These are phyloP conservation scores for Sistotremastrum niveocremeum DNA, from an alignment of 768 basidiomycete genomes.

Conservation along the genomic window DNA sequence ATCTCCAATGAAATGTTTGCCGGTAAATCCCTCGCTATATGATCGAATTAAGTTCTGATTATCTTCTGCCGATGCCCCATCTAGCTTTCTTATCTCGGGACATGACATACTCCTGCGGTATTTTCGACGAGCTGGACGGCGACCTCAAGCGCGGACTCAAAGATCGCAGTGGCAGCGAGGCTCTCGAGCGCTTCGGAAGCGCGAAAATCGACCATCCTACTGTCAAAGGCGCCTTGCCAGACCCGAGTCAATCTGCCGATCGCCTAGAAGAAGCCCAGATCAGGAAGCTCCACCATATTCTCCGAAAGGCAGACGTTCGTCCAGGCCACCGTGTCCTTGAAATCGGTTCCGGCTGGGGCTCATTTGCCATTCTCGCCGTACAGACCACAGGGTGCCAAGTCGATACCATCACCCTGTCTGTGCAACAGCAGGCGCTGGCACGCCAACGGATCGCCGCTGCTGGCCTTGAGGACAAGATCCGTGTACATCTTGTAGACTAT, in stretches of 20 bases:
- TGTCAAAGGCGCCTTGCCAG: not conserved
- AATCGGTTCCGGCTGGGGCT: slow-evolving; percentile 73
- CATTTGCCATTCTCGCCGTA: slow-evolving; percentile 51
- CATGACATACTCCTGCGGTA: slow-evolving; percentile 69
- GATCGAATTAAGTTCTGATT: not conserved
- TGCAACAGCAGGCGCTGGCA: slow-evolving; percentile 48
- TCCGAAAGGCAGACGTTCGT: slow-evolving; percentile 47
- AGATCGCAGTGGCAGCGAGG: slow-evolving; percentile 25
- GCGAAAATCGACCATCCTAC: not conserved
- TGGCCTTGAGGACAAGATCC: slow-evolving; percentile 36
- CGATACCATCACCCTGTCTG: slow-evolving; percentile 61
- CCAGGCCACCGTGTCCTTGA: slow-evolving; percentile 48
- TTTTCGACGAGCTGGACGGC: slow-evolving; percentile 50
- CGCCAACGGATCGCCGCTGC: slow-evolving; percentile 37
- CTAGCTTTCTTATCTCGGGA: slow-evolving; percentile 47
- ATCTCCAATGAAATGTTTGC: slow-evolving; percentile 67
- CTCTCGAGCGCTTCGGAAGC: slow-evolving; percentile 15
- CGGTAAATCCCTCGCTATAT: slow-evolving; percentile 21
- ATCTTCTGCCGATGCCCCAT: not conserved
- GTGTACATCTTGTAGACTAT: slow-evolving; percentile 68
- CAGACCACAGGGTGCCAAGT: slow-evolving; percentile 39
- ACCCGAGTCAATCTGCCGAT: slow-evolving; percentile 6
- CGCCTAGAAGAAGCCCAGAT: slow-evolving; percentile 38
- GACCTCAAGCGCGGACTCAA: slow-evolving; percentile 28
- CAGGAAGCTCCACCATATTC: slow-evolving; percentile 50